These are phyloP conservation scores for Aureobasidium sp. DNA, from an alignment of 2,329 filamentous ascomycete genomes.

Conservation along the genomic window DNA sequence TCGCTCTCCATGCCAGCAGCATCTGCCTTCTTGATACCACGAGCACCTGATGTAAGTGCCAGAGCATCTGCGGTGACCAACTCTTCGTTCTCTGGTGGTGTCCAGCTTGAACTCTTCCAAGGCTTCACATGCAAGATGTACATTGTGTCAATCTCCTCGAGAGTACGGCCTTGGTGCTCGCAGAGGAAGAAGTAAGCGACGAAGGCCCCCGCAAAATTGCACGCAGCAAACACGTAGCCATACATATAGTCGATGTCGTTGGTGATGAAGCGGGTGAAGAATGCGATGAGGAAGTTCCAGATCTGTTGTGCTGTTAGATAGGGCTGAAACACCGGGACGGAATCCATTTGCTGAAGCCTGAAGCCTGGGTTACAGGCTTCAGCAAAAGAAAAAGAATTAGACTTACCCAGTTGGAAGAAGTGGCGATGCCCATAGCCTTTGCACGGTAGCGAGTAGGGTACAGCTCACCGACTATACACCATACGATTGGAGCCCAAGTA, in stretches of 20 bases:
- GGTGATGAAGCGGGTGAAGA: conserved; percentile 32
- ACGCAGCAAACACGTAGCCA: conserved; percentile 32
- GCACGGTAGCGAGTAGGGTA: conserved; percentile 52
- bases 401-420: conserved; percentile 49
- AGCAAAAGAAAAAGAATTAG: too few species aligned
- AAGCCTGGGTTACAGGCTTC: too few species aligned
- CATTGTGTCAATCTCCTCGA: conserved; percentile 35
- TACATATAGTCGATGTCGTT: conserved; percentile 30
- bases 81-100: conserved; percentile 21
- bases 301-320: conserved; percentile 17
- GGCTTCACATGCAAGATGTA: conserved; percentile 28
- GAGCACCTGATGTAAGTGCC: conserved; percentile 22
- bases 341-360: too few species aligned
- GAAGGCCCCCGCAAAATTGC: conserved; percentile 24
- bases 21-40: conserved; percentile 24
- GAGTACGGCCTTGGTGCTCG: conserved; percentile 27
- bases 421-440: conserved; percentile 48
- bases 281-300: conserved; percentile 27
- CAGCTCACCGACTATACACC: conserved; percentile 59
- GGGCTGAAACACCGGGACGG: too few species aligned
- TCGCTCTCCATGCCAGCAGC: conserved; percentile 15
- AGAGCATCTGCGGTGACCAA: conserved; percentile 21
- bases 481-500: conserved; percentile 63
- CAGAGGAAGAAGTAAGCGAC: conserved; percentile 33
- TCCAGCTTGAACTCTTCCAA: conserved; percentile 25